These are phyloP conservation scores for Colletotrichum truncatum DNA, from an alignment of 2,329 filamentous ascomycete genomes.

Conservation along the genomic window DNA sequence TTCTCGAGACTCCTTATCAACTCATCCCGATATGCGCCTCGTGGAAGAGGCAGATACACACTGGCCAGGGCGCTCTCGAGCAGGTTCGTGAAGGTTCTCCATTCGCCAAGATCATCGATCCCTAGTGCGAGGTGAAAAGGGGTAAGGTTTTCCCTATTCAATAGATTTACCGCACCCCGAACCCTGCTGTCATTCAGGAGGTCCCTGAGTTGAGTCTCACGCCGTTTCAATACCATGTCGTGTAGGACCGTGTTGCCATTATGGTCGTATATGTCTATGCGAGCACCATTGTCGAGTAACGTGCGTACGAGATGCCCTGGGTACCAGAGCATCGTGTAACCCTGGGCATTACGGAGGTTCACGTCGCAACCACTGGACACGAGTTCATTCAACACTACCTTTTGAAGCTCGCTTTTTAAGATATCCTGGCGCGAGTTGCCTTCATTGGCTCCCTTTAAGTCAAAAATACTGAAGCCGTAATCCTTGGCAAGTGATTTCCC, in stretches of 20 bases:
- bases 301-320: not conserved
- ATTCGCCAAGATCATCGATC: not conserved
- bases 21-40: not conserved
- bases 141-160: not conserved
- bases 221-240: not conserved
- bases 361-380: not conserved
- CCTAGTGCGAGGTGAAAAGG: not conserved
- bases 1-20: not conserved
- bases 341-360: not conserved
- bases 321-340: not conserved
- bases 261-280: not conserved
- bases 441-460: not conserved
- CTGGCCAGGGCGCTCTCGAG: not conserved
- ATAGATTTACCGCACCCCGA: not conserved
- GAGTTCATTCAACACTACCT: not conserved
- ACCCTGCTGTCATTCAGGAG: not conserved
- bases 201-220: not conserved
- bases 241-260: not conserved
- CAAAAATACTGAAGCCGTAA: not conserved
- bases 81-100: not conserved
- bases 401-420: not conserved
- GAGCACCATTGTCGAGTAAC: not conserved
- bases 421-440: too few relatives aligned
- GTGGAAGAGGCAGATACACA: not conserved
- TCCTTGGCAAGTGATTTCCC: not conserved